Base-by-base conservation (phyloP, 2,329 filamentous ascomycete genomes). In the Xylariaceae sp. region DNA sequence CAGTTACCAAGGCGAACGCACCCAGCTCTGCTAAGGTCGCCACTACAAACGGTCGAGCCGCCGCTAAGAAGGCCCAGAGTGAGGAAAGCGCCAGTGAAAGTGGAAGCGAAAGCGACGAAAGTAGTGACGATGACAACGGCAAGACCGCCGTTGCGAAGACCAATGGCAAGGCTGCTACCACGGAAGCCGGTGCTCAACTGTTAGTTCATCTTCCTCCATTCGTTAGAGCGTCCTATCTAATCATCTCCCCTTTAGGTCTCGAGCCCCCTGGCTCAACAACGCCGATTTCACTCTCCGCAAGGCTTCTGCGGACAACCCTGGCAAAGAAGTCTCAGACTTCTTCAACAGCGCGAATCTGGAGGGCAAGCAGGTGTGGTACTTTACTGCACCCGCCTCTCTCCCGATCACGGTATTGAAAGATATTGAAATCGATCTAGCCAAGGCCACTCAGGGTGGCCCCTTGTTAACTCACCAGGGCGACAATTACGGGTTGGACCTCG, bases 321-420 rank as follows among this genome's bases (percentile, higher is more conserved):
- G 76, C 69, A 72, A 79, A 66, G 75, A 82, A 68, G 73, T 83
- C 60, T 72, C 80, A 7, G 75, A 81, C 18, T 73, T 87, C 56
- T 84, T 89, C 67, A 80, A 77, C 67, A 77, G 82, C 59, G 79
- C 80, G 57, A 82, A 83, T 66, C 71, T 87, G 6, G 76, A 84
- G 58, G 87, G 86, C 63, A 91, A 90, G 76, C 86, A 92, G 71
- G 78, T 92, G 60, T 92, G 88, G 89, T 89, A 91, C 71, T 90
- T 92, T 67, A 89, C 87, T 8, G 86, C 87, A 2, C 89, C 89
- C 1, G 82, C 85, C 4, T 84, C 83, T 9, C 76, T 91, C 2
- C 84, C 88, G n/a, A 80, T 92, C 58, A 84, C 82, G 9, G 79
- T 87, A 1, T 75, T 92, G 51, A 82, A 85, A 69, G 80, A 86